Evolutionary conservation across 1,284 basidiomycete species (phyloP), one percentile per base, ranked within the genome.

Genomic region (Caloboletus firmus): DNA sequence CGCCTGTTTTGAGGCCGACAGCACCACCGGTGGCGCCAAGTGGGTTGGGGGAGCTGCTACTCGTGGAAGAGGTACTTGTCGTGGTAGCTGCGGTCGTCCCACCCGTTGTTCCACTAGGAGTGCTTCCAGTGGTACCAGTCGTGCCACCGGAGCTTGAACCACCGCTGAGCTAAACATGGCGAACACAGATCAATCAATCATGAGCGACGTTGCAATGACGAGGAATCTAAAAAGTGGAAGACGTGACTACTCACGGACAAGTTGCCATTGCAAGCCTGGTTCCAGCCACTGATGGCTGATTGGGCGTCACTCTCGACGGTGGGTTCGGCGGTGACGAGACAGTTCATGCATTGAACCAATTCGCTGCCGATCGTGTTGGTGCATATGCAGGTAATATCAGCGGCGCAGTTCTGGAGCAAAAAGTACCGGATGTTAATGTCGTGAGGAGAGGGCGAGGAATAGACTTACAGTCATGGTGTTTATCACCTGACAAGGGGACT

Each of bases 401-500:
- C 6, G 2, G 2, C 30, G 20, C 65, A 68, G 40, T 41, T 39
- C 59, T 69, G 26, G 4, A 31, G 26, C 1, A 15, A 31, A 12
- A 28, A 8, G 1, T 4, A 28, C 6, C 4, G 0, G 17, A 37
- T n/a, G 18, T 34, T 5, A 5, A 15, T 10, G 6, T 31, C 22
- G 15, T 5, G 20, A 30, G 6, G 40, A 26, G 11, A 18, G 15
- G 37, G 37, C 0, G 15, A 34, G 15, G n/a, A 30, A 47, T 35
- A 17, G 5, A 37, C 67, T 41, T 43, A 68, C 67, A 4, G 12
- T 28, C 31, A 68, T 49, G 17, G 55, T 57, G 30, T 52, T 47
- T 15, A 69, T 0, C 9, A 67, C 62, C 22, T 53, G 10, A 20
- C 66, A 68, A 3, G 64, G n/a, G 17, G 39, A 53, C 43, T 68